Base-by-base conservation (phyloP, 1,284 basidiomycete species). In the Bjerkandera adusta region DNA sequence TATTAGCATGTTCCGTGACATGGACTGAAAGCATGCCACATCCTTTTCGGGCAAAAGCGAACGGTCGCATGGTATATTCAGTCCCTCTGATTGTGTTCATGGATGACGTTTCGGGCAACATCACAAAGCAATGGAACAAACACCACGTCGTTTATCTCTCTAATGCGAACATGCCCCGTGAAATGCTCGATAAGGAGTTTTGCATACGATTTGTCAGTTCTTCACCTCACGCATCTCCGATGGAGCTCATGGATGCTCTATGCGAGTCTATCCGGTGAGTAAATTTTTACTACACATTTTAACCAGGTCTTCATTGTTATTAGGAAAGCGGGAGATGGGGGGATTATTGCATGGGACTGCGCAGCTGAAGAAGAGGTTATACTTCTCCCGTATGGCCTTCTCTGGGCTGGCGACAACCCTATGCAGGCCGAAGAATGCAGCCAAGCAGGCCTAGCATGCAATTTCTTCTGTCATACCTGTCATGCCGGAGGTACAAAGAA, bases 401-500 rank as follows among this genome's bases (percentile, higher is more conserved):
- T 66, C 22, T 36, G 59, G 2, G 45, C 59, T 1, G 64, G 65
- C 1, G 59, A 69, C 40, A 69, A 69, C 46, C 67, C 64, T 0
- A 68, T 68, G 66, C 68, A 68, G 36, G 60, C 61, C 0, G 60
- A 69, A 36, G 47, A 54, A 12, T 67, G 61, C 25, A 63, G 63
- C 30, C 64, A 67, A 1, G 53, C 40, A 15, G 60, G 65, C 0
- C 44, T 68, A 0, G 50, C 45, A 0, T 51, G 56, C 2, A 68
- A 68, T n/a, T 48, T 54, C 35, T 62, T 64, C 38, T 68, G 66
- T 44, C 45, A 59, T 1, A 58, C 49, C 1, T 69, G 66, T 30
- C 26, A 59, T 26, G 58, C 58, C 24, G 60, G 66, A 10, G 63
- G 65, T 0, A 61, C 52, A 0, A 48, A 49, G 16, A 50, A 18